phyloP scores from a whole-genome alignment of 2,329 filamentous ascomycete genomes.

The Chaetothyriales sp. region DNA sequence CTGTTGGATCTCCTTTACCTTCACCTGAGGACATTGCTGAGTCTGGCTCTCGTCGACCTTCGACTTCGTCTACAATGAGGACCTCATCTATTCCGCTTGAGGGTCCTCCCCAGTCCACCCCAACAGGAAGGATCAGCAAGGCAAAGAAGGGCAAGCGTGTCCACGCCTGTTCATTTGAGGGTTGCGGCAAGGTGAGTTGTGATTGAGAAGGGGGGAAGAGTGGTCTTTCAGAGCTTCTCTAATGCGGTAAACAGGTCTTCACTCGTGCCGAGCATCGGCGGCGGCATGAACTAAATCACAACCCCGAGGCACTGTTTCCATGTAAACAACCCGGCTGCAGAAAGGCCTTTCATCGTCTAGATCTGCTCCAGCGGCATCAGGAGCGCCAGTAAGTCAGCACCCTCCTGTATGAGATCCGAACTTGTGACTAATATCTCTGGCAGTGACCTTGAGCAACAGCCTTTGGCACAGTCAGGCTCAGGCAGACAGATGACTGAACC shows the following conservation, averaged over 20 bases:
- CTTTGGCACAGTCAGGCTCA: conserved; percentile 4
- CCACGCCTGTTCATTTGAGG: conserved; percentile 32
- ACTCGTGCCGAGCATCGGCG: conserved; percentile 35
- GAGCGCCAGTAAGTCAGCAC: conserved; percentile 32
- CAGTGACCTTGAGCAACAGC: conserved; percentile 12
- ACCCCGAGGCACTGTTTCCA: conserved; percentile 30
- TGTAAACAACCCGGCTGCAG: conserved; percentile 31
- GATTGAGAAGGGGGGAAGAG: no score
- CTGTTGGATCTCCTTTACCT: conserved; percentile 11
- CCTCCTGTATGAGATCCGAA: neutral
- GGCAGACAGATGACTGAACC: conserved; percentile 8
- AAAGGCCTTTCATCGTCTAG: conserved; percentile 34
- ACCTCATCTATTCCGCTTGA: conserved; percentile 17
- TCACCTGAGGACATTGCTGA: conserved; percentile 7
- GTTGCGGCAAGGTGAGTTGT: conserved; percentile 34
- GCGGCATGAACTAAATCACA: conserved; percentile 37
- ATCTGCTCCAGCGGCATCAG: conserved; percentile 34
- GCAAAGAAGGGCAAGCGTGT: conserved; percentile 38
- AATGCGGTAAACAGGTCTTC: conserved; percentile 27
- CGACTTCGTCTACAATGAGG: conserved; percentile 16
- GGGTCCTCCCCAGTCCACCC: conserved; percentile 30
- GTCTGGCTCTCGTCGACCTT: conserved; percentile 13
- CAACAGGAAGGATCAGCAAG: conserved; percentile 37
- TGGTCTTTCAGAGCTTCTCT: neutral
- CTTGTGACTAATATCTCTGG: conserved; percentile 2